A percentile compares a stretch with the other conserved stretches of the same genome.
Evolutionary conservation across 169 alveolate species (phyloP).

Genomic region (Perkinsus olseni): DNA sequence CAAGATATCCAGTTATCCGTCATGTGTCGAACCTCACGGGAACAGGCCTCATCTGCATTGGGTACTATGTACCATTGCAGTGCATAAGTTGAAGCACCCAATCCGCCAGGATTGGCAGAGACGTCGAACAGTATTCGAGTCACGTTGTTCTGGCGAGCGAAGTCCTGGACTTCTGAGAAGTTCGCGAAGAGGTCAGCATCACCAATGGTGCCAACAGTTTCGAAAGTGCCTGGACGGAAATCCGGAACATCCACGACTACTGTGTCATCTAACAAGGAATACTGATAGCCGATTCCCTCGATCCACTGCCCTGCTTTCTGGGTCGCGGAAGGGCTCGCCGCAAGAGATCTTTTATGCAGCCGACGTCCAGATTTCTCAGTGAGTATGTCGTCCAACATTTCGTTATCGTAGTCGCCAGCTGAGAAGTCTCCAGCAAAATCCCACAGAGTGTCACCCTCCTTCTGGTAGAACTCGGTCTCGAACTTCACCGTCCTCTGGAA

Average conservation of each 20-base stretch:
- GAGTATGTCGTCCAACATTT: not conserved
- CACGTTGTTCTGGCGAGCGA: not conserved
- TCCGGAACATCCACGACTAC: not conserved
- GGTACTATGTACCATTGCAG: not conserved
- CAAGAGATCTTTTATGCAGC: not conserved
- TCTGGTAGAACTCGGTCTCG: not conserved
- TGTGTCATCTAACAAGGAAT: not conserved
- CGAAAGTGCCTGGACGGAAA: not conserved
- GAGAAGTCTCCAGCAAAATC: not conserved
- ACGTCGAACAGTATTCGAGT: not conserved
- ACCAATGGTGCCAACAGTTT: no score
- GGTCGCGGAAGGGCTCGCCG: not conserved
- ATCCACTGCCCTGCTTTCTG: not conserved
- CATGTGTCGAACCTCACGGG: not conserved
- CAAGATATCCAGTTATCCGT: not conserved
- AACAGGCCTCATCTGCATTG: not conserved
- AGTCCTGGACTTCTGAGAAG: not conserved
- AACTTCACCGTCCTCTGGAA: not conserved
- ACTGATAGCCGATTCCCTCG: not conserved
- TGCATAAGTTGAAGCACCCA: not conserved
- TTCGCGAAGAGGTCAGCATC: not conserved
- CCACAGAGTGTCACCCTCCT: not conserved
- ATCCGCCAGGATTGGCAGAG: not conserved
- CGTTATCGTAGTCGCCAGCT: not conserved
- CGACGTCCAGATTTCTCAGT: not conserved